Conservation (phyloP, 768 basidiomycete species). For the Clitopilus hobsonii region DNA sequence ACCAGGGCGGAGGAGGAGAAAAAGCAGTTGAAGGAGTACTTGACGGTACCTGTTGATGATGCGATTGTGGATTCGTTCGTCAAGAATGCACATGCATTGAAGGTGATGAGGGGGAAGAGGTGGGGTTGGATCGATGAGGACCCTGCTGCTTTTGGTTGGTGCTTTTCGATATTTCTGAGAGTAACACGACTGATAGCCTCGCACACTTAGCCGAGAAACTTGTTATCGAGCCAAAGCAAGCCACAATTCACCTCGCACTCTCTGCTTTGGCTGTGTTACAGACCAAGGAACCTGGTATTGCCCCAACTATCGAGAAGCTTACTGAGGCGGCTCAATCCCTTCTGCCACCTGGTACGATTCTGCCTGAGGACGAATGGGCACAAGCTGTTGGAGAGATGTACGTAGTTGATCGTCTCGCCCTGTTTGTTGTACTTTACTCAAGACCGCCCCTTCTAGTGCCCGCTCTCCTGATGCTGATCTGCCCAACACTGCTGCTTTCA, state of each 20-base stretch:
- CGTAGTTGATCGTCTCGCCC: conserved; percentile 21
- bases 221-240: conserved; percentile 43
- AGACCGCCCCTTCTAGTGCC: conserved; percentile 37
- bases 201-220: conserved; percentile 44
- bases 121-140: conserved; percentile 58
- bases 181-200: too few species aligned
- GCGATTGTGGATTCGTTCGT: conserved; percentile 65
- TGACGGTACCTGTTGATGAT: conserved; percentile 43
- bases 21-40: conserved; percentile 44
- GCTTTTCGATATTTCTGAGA: background rate
- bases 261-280: conserved; percentile 46
- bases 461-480: conserved; percentile 82
- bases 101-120: conserved; percentile 55
- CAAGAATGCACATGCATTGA: conserved; percentile 74
- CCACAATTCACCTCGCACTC: conserved; percentile 70
- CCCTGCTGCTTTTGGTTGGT: conserved; percentile 43
- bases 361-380: conserved; percentile 48
- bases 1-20: conserved; percentile 69
- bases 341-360: conserved; percentile 41
- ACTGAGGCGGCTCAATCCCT: conserved; percentile 44
- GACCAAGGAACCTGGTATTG: conserved; percentile 21
- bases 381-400: conserved; percentile 78
- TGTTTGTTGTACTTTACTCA: conserved; percentile 9
- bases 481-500: conserved; percentile 89
- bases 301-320: conserved; percentile 47